Evolutionary conservation across 1,139 yeast genomes (phyloP), one percentile per base, ranked within the genome.

Genomic region (Tardiomyces blankii): DNA sequence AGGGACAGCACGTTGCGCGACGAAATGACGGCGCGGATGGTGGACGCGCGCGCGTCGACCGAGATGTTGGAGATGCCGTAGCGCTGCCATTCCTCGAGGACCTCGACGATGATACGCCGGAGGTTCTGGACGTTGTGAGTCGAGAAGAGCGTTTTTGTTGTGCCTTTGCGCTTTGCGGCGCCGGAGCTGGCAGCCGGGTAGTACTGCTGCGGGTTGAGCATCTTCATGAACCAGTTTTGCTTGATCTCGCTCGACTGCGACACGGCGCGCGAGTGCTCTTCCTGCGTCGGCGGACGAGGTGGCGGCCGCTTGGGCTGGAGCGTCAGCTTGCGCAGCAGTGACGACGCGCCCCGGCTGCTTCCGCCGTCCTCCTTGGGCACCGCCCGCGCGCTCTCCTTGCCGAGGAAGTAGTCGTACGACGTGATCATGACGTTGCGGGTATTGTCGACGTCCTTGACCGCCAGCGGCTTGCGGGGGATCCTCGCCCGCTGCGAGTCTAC

Each of bases 201-300:
- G 35, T 13, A 30, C 35, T 30, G 35, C 35, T 30, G 35, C 35
- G 35, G 35, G 38, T 50, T 47, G 38, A 66, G 55, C 54, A 66
- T 55, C 51, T 64, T 65, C 64, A 66, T 59, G 52, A 66, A 63
- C 70, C 70, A 66, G 47, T 63, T 65, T 52, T 66, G 69, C 47
- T 56, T 57, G 19, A 49, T 59, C 52, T 51, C 62, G 21, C 39
- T 35, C 39, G 19, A 35, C 39, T 35, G 19, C 19, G 19, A 16
- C 39, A n/a, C 18, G 21, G n/a, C 39, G 39, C 39, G 19, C 9
- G 35, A 12, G 35, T 30, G 45, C 39, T 35, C 39, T 35, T 35
- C 19, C 39, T 35, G 39, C 19, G 39, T 38, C 16, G 56, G 53
- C 11, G 52, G 52, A 2, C 54, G 49, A 7, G 57, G 56, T 8